Base-by-base conservation (phyloP, 148 eudicot species). In the Diospyros lotus region DNA sequence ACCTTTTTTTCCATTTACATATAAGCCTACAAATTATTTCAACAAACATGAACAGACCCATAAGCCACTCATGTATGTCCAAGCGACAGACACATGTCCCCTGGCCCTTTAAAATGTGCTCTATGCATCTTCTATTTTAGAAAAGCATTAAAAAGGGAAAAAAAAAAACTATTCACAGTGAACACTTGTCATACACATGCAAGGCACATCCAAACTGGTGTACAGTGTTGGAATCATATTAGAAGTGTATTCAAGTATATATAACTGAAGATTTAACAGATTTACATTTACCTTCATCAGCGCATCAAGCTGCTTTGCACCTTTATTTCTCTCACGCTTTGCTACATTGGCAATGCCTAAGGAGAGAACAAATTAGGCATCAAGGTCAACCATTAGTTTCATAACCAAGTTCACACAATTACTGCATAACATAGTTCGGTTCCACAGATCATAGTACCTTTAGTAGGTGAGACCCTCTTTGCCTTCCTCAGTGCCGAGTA, bases 301-400 rank as follows among this genome's bases (percentile, higher is more conserved):
- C 0, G 98, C 91, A 87, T 96, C 98, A 88, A 96, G 94, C 74
- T 96, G 99, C 72, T 93, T 96, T 68, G 99, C 99, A 53, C 98
- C 98, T 88, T 72, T 91, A 71, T 96, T 96, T 83, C 93, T 91
- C 84, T 93, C 99, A 40, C 99, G 93, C 72, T 96, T 93, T 45
- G 99, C 99, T 75, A 78, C 79, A 78, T 96, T 96, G 17, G 97
- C 89, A 82, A 96, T 96, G 66, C 99, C 99, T 96, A 82, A 71
- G 8, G 73, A 81, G 78, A 61, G 82, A 73, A 81, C 66, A 62
- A 74, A 66, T 54, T 45, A 70, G 54, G 79, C 9, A 10, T 71
- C 64, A 82, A 45, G 2, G 28, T 17, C 68, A 62, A 14, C 40
- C 42, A 62, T n/a, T 44, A 53, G 7, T 38, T 15, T 40, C 38